Evolutionary conservation across 192 early-diverging fungal genomes (phyloP).

Genomic region (Umbelopsis sp.): DNA sequence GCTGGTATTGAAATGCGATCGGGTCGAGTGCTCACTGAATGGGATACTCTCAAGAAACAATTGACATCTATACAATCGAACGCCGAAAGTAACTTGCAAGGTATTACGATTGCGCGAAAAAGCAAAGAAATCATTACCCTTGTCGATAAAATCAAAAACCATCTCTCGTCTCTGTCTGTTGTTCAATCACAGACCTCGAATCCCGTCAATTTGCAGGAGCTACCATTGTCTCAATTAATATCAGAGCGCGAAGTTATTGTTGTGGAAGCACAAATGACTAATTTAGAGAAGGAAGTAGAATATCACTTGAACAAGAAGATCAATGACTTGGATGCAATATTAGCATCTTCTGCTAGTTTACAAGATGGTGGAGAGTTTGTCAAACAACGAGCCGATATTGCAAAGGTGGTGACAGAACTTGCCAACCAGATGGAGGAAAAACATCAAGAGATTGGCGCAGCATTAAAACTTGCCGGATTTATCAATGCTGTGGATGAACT

Average conservation of each 20-base stretch:
- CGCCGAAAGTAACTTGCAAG: slow-evolving; percentile 18
- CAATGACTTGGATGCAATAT: slow-evolving; percentile 33
- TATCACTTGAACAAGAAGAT: slow-evolving; percentile 33
- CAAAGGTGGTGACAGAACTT: slow-evolving; percentile 34
- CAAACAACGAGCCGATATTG: slow-evolving; percentile 40
- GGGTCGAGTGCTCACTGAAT: slow-evolving; percentile 30
- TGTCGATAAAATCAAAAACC: slow-evolving; percentile 30
- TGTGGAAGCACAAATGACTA: slow-evolving; percentile 29
- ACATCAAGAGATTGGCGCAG: slow-evolving; percentile 35
- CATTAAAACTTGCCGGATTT: slow-evolving; percentile 39
- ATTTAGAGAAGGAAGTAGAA: slow-evolving; percentile 33
- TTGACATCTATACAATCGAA: slow-evolving; percentile 13
- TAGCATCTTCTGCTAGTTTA: neutral
- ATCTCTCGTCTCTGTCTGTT: slow-evolving; percentile 4
- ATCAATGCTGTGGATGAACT: slow-evolving; percentile 42
- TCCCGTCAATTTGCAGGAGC: neutral
- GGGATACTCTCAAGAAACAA: slow-evolving; percentile 32
- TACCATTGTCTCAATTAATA: slow-evolving; percentile 25
- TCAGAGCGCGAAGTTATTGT: slow-evolving; percentile 29
- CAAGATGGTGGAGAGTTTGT: slow-evolving; percentile 29
- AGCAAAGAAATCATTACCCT: slow-evolving; percentile 28
- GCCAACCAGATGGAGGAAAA: slow-evolving; percentile 39
- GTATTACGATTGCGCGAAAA: slow-evolving; percentile 30
- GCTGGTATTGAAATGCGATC: slow-evolving; percentile 27
- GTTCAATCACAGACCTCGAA: neutral